These are phyloP conservation scores for Carallia pectinifolia DNA, from an alignment of 345 rosid species.

Conservation along the genomic window DNA sequence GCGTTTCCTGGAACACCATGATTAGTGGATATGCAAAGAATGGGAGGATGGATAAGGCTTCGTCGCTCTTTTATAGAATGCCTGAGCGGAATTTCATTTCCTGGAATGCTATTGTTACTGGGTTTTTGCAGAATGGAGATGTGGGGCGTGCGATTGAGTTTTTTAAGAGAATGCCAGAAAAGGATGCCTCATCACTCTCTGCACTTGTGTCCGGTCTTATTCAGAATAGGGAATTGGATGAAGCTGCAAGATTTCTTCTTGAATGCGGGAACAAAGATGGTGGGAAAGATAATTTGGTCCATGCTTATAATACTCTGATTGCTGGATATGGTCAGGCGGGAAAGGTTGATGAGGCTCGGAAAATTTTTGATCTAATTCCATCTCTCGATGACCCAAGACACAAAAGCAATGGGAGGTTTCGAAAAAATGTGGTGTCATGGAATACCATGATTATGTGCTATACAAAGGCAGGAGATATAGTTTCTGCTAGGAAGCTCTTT, in stretches of 20 bases:
- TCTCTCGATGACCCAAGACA: slow-evolving; percentile 12
- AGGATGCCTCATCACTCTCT: slow-evolving; percentile 47
- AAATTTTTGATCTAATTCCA: slow-evolving; percentile 55
- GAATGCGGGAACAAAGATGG: slow-evolving; percentile 24
- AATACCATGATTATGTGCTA: slow-evolving; percentile 76
- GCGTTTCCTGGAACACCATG: slow-evolving; percentile 72
- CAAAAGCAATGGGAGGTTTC: slow-evolving; percentile 22
- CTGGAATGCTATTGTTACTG: slow-evolving; percentile 64
- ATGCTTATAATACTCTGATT: slow-evolving; percentile 73
- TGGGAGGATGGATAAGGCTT: slow-evolving; percentile 54
- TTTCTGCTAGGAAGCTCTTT: slow-evolving; percentile 57
- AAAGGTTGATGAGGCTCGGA: slow-evolving; percentile 52
- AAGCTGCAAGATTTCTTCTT: slow-evolving; percentile 47
- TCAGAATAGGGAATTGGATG: slow-evolving; percentile 50
- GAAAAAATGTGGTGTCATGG: slow-evolving; percentile 67
- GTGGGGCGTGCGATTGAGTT: slow-evolving; percentile 40
- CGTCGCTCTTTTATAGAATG: slow-evolving; percentile 47
- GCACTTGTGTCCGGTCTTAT: slow-evolving; percentile 67
- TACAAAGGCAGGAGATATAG: slow-evolving; percentile 52
- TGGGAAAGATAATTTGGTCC: slow-evolving; percentile 39
- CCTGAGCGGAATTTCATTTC: slow-evolving; percentile 48
- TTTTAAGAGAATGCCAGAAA: slow-evolving; percentile 52
- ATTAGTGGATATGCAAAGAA: slow-evolving; percentile 69
- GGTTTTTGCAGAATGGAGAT: slow-evolving; percentile 55
- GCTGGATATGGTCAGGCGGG: slow-evolving; percentile 71